phyloP scores from a whole-genome alignment of 352 stramenopile genomes.

The Globisporangium viniferum region DNA sequence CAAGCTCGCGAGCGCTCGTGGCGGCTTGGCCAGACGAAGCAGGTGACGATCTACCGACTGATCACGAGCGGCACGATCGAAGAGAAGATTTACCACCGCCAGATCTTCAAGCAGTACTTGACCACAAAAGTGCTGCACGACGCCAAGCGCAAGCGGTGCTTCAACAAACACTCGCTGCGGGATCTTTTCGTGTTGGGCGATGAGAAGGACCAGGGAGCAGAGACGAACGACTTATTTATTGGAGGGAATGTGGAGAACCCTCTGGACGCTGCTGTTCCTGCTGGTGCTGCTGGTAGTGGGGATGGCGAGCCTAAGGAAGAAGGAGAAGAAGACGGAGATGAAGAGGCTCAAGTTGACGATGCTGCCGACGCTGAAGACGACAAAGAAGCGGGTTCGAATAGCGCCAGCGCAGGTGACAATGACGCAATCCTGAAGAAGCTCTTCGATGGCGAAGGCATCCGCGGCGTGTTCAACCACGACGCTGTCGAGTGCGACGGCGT shows the following conservation, averaged over 20 bases:
- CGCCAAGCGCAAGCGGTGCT: slow-evolving; percentile 95
- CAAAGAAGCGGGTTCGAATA: background rate
- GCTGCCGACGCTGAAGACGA: background rate
- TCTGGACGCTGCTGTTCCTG: background rate
- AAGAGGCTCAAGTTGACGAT: background rate
- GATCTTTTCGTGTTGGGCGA: slow-evolving; percentile 94
- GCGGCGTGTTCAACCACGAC: slow-evolving; percentile 95
- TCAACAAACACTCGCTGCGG: slow-evolving; percentile 94
- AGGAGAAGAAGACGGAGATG: slow-evolving; percentile 27
- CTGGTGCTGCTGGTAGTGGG: background rate
- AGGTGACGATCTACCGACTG: slow-evolving; percentile 88
- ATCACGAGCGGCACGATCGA: slow-evolving; percentile 98
- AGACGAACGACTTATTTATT: slow-evolving; percentile 92
- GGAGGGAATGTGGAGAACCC: slow-evolving; percentile 80
- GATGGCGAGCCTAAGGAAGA: background rate
- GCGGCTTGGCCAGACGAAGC: slow-evolving; percentile 89
- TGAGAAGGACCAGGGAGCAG: slow-evolving; percentile 61
- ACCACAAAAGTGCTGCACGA: slow-evolving; percentile 97
- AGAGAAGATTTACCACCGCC: slow-evolving; percentile 99
- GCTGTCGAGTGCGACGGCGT: slow-evolving; percentile 87
- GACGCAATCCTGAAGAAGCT: slow-evolving; percentile 88
- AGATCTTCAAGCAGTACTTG: slow-evolving; percentile 99
- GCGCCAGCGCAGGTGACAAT: slow-evolving; percentile 52
- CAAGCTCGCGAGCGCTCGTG: slow-evolving; percentile 97
- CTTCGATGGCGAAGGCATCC: slow-evolving; percentile 90